Evolutionary conservation across 192 early-diverging fungal species (phyloP).

Genomic region (Linnemannia elongata): DNA sequence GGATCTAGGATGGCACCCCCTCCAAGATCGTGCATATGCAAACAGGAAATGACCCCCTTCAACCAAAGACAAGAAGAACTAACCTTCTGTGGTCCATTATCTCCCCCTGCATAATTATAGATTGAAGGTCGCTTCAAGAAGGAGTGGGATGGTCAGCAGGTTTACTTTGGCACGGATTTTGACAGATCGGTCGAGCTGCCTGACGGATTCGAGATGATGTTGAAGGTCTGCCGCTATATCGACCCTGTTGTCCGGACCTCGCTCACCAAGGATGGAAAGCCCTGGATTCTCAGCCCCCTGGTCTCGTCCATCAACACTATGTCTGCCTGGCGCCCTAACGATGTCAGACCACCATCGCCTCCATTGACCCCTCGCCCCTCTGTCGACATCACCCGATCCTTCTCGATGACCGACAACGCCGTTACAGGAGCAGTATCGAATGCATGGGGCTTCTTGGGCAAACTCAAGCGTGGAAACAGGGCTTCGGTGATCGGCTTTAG

Average conservation of each 20-base stretch:
- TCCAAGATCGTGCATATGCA: constrained; percentile 2
- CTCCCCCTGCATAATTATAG: constrained; percentile 8
- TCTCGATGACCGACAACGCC: constrained; percentile 27
- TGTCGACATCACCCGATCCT: constrained; percentile 40
- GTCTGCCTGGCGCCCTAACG: constrained; percentile 44
- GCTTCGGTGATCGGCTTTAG: constrained; percentile 32
- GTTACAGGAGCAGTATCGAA: constrained; percentile 43
- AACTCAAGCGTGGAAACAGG: constrained; percentile 45
- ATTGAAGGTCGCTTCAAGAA: constrained; percentile 52
- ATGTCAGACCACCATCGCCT: constrained; percentile 39
- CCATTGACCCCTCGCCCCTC: constrained; percentile 44
- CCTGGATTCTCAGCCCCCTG: constrained; percentile 52
- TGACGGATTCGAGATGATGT: constrained; percentile 51
- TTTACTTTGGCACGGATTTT: constrained; percentile 57
- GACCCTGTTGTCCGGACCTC: constrained; percentile 42
- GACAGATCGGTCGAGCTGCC: constrained; percentile 40
- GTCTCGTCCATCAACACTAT: constrained; percentile 57
- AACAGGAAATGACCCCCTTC: too few relatives aligned
- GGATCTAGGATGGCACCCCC: not conserved
- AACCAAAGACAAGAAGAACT: not conserved
- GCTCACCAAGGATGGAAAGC: constrained; percentile 37
- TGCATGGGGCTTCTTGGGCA: constrained; percentile 56
- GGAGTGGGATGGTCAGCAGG: constrained; percentile 41
- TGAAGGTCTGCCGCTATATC: constrained; percentile 49
- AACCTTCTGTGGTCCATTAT: not conserved